These are phyloP conservation scores for Chytridium lagenaria DNA, from an alignment of 371 early-diverging fungal species.

Conservation along the genomic window DNA sequence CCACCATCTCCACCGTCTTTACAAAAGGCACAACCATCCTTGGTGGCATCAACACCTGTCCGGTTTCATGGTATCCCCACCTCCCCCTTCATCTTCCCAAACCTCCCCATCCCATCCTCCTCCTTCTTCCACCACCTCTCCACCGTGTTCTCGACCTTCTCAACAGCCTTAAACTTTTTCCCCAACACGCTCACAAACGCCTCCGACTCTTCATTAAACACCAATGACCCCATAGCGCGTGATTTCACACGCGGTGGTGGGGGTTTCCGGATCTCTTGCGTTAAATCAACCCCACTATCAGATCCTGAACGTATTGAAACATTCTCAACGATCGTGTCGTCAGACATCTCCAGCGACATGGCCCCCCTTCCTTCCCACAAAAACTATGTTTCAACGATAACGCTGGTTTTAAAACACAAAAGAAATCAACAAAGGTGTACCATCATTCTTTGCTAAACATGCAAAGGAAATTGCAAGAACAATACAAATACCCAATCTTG, in stretches of 20 bases:
- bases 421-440: too few relatives aligned
- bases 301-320: too few relatives aligned
- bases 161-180: background rate
- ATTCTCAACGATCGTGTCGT: too few relatives aligned
- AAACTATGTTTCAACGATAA: too few relatives aligned
- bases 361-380: too few relatives aligned
- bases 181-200: constrained; percentile 11
- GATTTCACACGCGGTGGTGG: background rate
- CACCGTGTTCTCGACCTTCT: background rate
- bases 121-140: background rate
- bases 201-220: constrained; percentile 11
- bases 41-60: background rate
- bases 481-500: too few relatives aligned
- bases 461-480: too few relatives aligned
- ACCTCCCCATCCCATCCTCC: background rate
- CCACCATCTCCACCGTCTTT: background rate
- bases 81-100: background rate
- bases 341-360: too few relatives aligned
- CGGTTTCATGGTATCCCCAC: too few relatives aligned
- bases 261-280: background rate
- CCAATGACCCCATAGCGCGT: background rate
- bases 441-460: too few relatives aligned
- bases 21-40: background rate
- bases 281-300: too few relatives aligned
- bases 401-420: too few relatives aligned